These are phyloP conservation scores for Larix sibirica DNA, from an alignment of 83 land plant genomes.

Conservation along the genomic window DNA sequence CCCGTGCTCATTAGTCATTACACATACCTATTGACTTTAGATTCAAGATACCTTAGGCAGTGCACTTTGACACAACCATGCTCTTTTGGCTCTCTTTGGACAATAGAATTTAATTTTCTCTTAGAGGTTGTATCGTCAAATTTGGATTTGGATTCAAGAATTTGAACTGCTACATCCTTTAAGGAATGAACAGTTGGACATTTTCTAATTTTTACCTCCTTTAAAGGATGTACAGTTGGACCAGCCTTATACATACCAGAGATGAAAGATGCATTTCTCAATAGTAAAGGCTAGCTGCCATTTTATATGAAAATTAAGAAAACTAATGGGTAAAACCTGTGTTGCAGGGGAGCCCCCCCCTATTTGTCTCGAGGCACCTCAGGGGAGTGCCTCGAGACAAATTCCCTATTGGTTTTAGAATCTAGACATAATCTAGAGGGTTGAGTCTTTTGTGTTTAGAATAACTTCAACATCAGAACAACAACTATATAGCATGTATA, in stretches of 20 bases:
- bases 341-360: neutral
- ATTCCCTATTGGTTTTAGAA: neutral
- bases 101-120: neutral
- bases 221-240: neutral
- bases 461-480: neutral
- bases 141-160: neutral
- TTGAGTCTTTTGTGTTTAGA: neutral
- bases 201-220: neutral
- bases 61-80: neutral
- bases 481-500: no score
- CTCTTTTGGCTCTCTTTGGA: neutral
- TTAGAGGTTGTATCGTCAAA: neutral
- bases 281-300: neutral
- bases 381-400: neutral
- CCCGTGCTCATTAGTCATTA: neutral
- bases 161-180: neutral
- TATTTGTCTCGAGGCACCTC: no score
- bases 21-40: neutral
- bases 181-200: neutral
- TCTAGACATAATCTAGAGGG: neutral
- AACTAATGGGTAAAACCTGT: neutral
- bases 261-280: neutral
- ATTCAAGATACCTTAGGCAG: neutral
- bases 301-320: neutral
- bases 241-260: neutral